Conservation (phyloP, 345 rosid species). For the Melaleuca quinquenervia region DNA sequence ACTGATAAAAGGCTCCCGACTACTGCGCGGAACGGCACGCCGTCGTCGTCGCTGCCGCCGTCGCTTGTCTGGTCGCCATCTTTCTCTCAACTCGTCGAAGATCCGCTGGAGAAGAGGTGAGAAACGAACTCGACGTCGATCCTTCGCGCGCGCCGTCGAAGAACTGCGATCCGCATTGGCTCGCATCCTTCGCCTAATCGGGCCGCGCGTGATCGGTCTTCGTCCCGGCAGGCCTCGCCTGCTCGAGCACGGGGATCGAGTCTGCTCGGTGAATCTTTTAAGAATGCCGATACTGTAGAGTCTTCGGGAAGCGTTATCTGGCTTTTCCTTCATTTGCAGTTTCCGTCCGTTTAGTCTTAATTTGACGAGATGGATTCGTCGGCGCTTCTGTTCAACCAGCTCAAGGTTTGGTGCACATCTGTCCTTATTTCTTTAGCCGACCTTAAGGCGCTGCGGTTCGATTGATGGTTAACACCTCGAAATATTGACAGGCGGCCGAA, state of each 20-base stretch:
- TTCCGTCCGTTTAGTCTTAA: neutral
- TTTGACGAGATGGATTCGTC: constrained; percentile 38
- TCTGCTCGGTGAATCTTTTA: neutral
- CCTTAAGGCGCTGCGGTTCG: neutral
- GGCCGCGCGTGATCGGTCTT: neutral
- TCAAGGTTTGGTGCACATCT: constrained; percentile 33
- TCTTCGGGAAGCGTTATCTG: neutral
- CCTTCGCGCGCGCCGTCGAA: neutral
- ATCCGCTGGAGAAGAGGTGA: neutral
- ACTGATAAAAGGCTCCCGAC: neutral
- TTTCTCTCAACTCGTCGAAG: neutral
- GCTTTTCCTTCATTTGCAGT: neutral
- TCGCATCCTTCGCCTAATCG: neutral
- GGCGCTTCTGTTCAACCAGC: constrained; percentile 44
- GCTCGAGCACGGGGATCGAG: neutral
- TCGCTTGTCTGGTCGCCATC: neutral
- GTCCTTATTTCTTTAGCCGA: neutral
- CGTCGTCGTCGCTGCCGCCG: neutral
- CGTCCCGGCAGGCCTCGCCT: neutral
- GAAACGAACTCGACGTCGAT: neutral
- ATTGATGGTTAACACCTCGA: neutral
- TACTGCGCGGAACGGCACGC: neutral
- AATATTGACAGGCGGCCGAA: constrained; percentile 48
- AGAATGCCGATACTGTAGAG: neutral
- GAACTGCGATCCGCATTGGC: neutral